Evolutionary conservation across 2,329 filamentous ascomycete genomes (phyloP), one percentile per base, ranked within the genome.

Genomic region (Diplodia seriata): DNA sequence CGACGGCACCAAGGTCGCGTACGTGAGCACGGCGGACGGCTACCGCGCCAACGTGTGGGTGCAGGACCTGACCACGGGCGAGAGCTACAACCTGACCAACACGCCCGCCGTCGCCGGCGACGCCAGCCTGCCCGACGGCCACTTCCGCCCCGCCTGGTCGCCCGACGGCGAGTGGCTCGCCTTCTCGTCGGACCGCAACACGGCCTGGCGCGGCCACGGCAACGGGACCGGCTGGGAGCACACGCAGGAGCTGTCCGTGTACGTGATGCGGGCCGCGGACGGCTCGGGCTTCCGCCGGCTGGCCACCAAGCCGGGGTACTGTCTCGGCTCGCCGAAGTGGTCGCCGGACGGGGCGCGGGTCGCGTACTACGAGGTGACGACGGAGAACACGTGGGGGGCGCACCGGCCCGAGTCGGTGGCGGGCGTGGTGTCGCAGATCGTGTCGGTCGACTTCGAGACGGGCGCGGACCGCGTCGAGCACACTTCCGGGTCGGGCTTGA

Each of bases 141-240:
- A 79, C 69, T 82, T 81, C 69, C 74, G 76, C 2, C 81, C 81
- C 0, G 70, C 71, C 5, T 82, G 79, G 79, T 81, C 79, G 0
- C 80, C 81, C 0, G 75, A 81, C 50, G 79, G 81, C 23, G 67
- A 80, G 66, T 81, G 78, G 78, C 73, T 82, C 64, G 77, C 74
- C 2, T 82, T 82, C 66, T 74, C 75, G 14, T 82, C 80, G 2
- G 80, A 82, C 57, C 76, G 77, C 33, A 81, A 82, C 64, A 81
- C 80, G 1, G 72, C 73, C 18, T 82, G 80, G 81, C 75, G 74
- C 3, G 80, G 81, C 0, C 80, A 83, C 67, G 76, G 78, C 14
- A 76, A 79, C 64, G 76, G 79, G 20, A 74, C 76, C 5, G 72
- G 81, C 33, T 81, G 80, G 80, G 75, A 81, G 66, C 80, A 82